phyloP scores from a whole-genome alignment of 176 grass and related monocot species.

The Rhipidocladum racemiflorum region DNA sequence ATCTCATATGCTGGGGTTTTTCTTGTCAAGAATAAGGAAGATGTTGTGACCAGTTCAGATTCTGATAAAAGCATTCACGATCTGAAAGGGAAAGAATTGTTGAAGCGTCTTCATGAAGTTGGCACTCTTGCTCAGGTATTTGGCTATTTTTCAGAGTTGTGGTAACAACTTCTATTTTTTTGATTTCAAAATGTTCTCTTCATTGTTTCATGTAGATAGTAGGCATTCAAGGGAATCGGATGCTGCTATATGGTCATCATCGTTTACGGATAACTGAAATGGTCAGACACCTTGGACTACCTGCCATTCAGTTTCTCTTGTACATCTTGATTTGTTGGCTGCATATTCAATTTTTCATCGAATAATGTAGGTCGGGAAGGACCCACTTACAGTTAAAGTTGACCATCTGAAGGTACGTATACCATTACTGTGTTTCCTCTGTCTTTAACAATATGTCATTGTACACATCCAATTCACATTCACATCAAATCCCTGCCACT shows the following conservation, averaged over 20 bases:
- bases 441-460: background rate
- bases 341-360: conserved; percentile 7
- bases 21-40: conserved; percentile 86
- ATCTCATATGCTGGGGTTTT: conserved; percentile 77
- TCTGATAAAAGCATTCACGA: conserved; percentile 81
- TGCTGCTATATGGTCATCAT: conserved; percentile 69
- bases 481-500: background rate
- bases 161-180: background rate
- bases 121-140: conserved; percentile 79
- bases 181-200: conserved; percentile 11
- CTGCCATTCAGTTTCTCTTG: conserved; percentile 11
- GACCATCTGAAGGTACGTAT: conserved; percentile 84
- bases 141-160: conserved; percentile 10
- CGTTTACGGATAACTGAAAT: conserved; percentile 84
- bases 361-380: conserved; percentile 73
- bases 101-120: conserved; percentile 93
- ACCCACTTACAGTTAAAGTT: conserved; percentile 91
- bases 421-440: conserved; percentile 3
- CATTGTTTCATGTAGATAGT: conserved; percentile 69
- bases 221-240: conserved; percentile 77
- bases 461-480: background rate
- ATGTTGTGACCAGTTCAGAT: conserved; percentile 56
- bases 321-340: background rate
- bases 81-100: conserved; percentile 92
- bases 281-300: conserved; percentile 47